Base-by-base conservation (phyloP, 2,329 filamentous ascomycete genomes). In the Hypomyces perniciosus region DNA sequence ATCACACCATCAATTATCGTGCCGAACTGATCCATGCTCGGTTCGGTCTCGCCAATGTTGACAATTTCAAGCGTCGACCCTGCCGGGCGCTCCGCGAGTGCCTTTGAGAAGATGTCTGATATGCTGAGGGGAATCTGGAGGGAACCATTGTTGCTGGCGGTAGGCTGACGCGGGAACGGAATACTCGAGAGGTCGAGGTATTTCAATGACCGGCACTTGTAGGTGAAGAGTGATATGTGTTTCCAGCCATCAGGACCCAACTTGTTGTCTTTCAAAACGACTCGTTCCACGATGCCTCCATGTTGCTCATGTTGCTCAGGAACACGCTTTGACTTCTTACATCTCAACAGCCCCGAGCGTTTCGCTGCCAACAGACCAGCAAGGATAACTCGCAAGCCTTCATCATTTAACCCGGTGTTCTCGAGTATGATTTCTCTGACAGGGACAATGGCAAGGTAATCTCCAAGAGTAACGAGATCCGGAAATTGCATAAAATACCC, bases 381-480 rank as follows among this genome's bases (percentile, higher is more conserved):
- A 8, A 99, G 78, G 39, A 97, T 83, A 13, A 95, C 86, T 13
- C 93, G 81, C 6, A 96, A 74, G 4, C 90, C 90, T 65, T 95
- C 90, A 61, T 97, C 91, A 1, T 80, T 88, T 35, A 99, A 71
- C 5, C 90, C 88, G 54, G 90, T 92, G 63, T 95, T 89, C 61
- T 96, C 91, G 49, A 97, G 71, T 6, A 95, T 76, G 0, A 99
- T 71, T 61, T 95, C 90, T 58, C 88, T 86, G 3, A 97, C 85
- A 0, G 93, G 92, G 0, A 97, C 92, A 6, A 99, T 84, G 5
- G 93, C 92, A 38, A 99, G 76, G 75, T 92, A 99, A 65, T 99
- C 93, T 45, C 91, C 89, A 2, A 99, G 76, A 0, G 93, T 96
- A 46, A 91, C 70, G 28, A 96, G 77, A 64, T 99, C 93, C 3